These are phyloP conservation scores for Capsella rubella DNA, from an alignment of 441 rosid genomes.

Conservation along the genomic window DNA sequence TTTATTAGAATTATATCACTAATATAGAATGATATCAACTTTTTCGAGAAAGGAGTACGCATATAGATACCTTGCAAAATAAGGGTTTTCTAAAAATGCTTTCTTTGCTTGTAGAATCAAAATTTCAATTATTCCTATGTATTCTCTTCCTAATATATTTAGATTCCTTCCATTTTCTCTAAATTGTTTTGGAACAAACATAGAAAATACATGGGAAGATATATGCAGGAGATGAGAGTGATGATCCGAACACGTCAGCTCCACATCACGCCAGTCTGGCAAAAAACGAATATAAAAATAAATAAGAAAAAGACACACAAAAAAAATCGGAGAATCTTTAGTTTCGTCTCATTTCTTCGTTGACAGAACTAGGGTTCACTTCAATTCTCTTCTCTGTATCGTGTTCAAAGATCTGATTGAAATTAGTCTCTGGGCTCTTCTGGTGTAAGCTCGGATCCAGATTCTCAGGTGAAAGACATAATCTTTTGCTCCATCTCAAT, in stretches of 20 bases:
- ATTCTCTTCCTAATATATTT: too few species aligned
- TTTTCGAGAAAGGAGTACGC: too few species aligned
- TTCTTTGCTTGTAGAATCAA: too few species aligned
- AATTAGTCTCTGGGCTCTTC: conserved; percentile 20
- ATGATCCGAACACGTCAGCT: conserved; percentile 16
- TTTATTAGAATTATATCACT: too few species aligned
- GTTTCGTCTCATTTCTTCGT: conserved; percentile 36
- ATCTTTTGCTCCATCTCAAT: conserved; percentile 34
- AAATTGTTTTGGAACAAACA: neutral
- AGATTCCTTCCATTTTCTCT: neutral
- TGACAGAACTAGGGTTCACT: conserved; percentile 38
- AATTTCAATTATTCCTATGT: too few species aligned
- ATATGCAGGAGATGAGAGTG: neutral
- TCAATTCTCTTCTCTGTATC: conserved; percentile 28
- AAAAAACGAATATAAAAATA: conserved; percentile 9
- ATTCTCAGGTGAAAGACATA: conserved; percentile 34
- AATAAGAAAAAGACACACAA: neutral
- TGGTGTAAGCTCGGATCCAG: conserved; percentile 22
- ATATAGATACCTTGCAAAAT: too few species aligned
- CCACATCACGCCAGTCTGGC: conserved; percentile 33
- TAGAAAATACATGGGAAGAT: neutral
- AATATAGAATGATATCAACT: too few species aligned
- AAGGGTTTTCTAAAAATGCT: too few species aligned
- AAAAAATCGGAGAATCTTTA: neutral
- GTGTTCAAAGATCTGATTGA: conserved; percentile 24